Evolutionary conservation across 805 yeast genomes (phyloP).

Genomic region (Ogataea sp.): DNA sequence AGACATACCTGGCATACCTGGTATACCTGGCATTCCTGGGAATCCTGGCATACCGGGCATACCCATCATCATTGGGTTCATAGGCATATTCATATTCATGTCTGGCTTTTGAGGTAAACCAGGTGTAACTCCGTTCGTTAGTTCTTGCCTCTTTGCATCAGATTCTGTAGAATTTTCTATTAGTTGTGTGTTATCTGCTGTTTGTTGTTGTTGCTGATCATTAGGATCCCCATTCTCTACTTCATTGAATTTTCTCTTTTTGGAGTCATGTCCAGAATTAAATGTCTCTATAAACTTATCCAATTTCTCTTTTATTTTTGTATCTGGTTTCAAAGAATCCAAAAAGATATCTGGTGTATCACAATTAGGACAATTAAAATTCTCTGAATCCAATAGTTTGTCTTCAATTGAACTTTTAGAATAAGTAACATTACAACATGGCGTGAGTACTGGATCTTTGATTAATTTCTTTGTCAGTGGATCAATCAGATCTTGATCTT

Average conservation of each 20-base stretch:
- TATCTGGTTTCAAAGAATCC: conserved; percentile 61
- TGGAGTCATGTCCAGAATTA: conserved; percentile 8
- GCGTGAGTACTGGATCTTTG: conserved; percentile 69
- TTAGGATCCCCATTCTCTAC: too few species aligned
- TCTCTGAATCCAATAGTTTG: conserved; percentile 57
- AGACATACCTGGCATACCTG: too few species aligned
- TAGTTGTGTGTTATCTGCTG: too few species aligned
- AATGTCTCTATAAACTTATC: conserved; percentile 42
- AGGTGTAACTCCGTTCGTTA: not conserved
- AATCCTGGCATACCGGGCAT: too few species aligned
- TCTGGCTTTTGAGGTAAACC: not conserved
- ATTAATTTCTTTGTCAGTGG: conserved; percentile 63
- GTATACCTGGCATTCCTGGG: too few species aligned
- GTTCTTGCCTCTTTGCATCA: not conserved
- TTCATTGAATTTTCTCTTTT: conserved; percentile 8
- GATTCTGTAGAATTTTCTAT: not conserved
- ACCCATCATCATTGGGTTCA: not conserved
- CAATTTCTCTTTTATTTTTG: conserved; percentile 49
- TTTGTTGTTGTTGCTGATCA: too few species aligned
- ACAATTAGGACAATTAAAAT: conserved; percentile 89
- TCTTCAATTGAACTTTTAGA: conserved; percentile 60
- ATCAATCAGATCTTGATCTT: conserved; percentile 57
- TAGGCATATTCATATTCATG: not conserved
- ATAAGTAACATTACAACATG: conserved; percentile 52
- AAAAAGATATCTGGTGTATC: conserved; percentile 62